Conservation (phyloP, 75 land plant species). For the Pinus albicaulis region DNA sequence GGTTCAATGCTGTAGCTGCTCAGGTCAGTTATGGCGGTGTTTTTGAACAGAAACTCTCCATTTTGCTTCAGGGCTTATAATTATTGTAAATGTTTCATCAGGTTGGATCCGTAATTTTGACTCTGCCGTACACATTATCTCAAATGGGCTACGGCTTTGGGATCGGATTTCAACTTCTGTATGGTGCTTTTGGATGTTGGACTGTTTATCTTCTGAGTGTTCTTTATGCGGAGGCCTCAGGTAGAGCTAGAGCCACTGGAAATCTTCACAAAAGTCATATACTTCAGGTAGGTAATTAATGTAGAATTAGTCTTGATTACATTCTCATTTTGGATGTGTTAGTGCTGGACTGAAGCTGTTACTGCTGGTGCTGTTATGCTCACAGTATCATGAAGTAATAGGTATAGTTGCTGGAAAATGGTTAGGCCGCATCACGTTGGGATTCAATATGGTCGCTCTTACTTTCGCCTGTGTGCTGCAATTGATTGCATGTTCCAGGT, state of each 20-base stretch:
- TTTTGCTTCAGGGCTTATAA: neutral
- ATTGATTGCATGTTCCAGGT: constrained; percentile 70
- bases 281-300: constrained; percentile 22
- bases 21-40: constrained; percentile 1
- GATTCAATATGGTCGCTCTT: constrained; percentile 51
- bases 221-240: constrained; percentile 33
- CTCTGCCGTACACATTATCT: constrained; percentile 54
- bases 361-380: neutral
- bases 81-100: constrained; percentile 7
- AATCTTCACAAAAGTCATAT: constrained; percentile 16
- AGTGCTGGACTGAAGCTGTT: neutral
- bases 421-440: constrained; percentile 35
- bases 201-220: constrained; percentile 44
- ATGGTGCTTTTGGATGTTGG: constrained; percentile 51
- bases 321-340: neutral
- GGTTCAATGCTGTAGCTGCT: constrained; percentile 22
- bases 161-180: constrained; percentile 36
- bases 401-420: constrained; percentile 34
- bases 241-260: constrained; percentile 18
- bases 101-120: constrained; percentile 37
- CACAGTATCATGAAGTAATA: constrained; percentile 59
- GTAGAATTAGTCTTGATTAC: neutral
- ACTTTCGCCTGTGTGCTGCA: constrained; percentile 50
- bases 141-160: constrained; percentile 53
- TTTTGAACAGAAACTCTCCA: neutral